phyloP scores from a whole-genome alignment of 2,329 filamentous ascomycete species.

The Lecanoromycetidae sp. region DNA sequence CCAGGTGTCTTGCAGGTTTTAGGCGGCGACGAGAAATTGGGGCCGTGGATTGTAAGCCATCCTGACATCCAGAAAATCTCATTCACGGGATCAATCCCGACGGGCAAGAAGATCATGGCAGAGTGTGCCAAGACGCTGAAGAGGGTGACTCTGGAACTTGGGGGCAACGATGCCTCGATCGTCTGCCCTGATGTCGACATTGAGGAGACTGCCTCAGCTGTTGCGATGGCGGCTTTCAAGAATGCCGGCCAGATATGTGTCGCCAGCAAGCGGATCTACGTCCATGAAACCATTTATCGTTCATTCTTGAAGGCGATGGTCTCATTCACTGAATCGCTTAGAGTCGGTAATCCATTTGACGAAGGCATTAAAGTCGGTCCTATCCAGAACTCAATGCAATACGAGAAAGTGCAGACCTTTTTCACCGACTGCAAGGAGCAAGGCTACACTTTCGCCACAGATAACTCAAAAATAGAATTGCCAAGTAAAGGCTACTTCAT shows the following conservation, averaged over 20 bases:
- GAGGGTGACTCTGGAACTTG: slow-evolving; percentile 49
- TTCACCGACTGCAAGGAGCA: slow-evolving; percentile 26
- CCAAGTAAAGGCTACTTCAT: slow-evolving; percentile 30
- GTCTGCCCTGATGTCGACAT: slow-evolving; percentile 47
- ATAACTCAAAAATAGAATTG: background rate
- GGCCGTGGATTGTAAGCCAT: slow-evolving; percentile 47
- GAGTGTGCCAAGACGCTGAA: slow-evolving; percentile 47
- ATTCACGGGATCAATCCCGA: slow-evolving; percentile 51
- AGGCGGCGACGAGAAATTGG: slow-evolving; percentile 48
- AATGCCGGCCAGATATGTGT: slow-evolving; percentile 38
- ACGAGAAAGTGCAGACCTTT: slow-evolving; percentile 39
- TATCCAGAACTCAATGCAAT: slow-evolving; percentile 47
- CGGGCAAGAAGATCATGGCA: slow-evolving; percentile 50
- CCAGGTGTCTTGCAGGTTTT: slow-evolving; percentile 51
- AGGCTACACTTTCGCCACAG: background rate
- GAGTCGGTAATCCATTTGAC: slow-evolving; percentile 29
- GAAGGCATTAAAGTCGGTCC: slow-evolving; percentile 43
- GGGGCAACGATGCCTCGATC: slow-evolving; percentile 51
- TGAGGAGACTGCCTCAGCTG: slow-evolving; percentile 36
- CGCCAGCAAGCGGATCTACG: slow-evolving; percentile 43
- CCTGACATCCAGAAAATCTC: slow-evolving; percentile 49
- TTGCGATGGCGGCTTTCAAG: background rate
- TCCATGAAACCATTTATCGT: slow-evolving; percentile 43
- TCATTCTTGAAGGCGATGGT: slow-evolving; percentile 38
- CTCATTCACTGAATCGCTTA: slow-evolving; percentile 33